Evolutionary conservation across 805 yeast genomes (phyloP).

Genomic region (Sugiyamaella qingdaonensis): DNA sequence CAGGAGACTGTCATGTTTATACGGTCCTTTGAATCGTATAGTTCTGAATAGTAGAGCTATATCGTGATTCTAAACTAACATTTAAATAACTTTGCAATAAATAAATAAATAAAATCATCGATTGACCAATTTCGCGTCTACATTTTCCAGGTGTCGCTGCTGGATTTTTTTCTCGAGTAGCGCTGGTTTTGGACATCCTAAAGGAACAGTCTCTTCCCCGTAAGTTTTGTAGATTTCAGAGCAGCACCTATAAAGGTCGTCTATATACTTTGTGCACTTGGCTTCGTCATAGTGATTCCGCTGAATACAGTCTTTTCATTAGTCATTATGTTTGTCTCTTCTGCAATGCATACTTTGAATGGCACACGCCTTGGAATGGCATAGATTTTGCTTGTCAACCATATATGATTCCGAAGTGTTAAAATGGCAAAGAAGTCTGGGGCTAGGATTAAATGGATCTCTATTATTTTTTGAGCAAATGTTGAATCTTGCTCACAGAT

Average conservation of each 20-base stretch:
- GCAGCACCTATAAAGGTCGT: slow-evolving; percentile 73
- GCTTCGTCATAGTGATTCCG: slow-evolving; percentile 63
- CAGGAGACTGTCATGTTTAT: slow-evolving; percentile 6
- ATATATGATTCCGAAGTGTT: background rate
- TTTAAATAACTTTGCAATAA: background rate
- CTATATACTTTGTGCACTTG: slow-evolving; percentile 66
- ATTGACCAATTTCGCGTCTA: slow-evolving; percentile 3
- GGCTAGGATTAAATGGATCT: background rate
- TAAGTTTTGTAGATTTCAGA: slow-evolving; percentile 54
- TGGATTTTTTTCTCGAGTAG: slow-evolving; percentile 59
- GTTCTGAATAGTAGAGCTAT: slow-evolving; percentile 5
- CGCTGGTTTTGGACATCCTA: slow-evolving; percentile 74
- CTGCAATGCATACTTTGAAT: slow-evolving; percentile 54
- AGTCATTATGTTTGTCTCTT: background rate
- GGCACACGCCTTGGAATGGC: slow-evolving; percentile 77
- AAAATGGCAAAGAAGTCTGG: no score
- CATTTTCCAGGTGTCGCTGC: slow-evolving; percentile 51
- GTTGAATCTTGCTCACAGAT: background rate
- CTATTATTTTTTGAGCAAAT: background rate
- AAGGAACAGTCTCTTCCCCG: slow-evolving; percentile 57
- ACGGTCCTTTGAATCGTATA: slow-evolving; percentile 16
- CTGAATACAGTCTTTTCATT: slow-evolving; percentile 58
- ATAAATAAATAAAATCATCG: slow-evolving; percentile 1
- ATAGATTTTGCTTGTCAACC: slow-evolving; percentile 33
- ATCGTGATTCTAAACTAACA: slow-evolving; percentile 16